Evolutionary conservation across 768 basidiomycete species (phyloP), one percentile per base, ranked within the genome.

Genomic region (Austroboletus eburneus): DNA sequence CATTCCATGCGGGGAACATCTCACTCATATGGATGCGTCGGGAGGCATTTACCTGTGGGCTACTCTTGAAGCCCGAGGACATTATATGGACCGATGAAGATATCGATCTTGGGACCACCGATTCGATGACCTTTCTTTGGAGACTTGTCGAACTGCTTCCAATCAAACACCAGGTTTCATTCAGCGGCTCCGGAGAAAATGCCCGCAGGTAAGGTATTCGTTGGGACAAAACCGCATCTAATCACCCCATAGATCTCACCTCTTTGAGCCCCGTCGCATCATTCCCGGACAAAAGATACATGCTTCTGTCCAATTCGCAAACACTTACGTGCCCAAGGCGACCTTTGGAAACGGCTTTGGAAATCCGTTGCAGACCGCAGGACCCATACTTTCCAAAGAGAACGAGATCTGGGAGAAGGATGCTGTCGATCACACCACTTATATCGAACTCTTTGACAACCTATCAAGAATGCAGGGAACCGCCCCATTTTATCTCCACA

Each of bases 11-110:
- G 14, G 55, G 55, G 9, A 54, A 51, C 13, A 38, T 57, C 18
- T 50, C 62, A 7, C 44, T 64, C 2, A 39, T 58, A 21, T 67
- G 66, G 66, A 67, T 67, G 66, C 54, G 57, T 37, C 54, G 48
- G 14, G 63, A 67, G 43, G 66, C 66, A 4, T 22, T 42, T 10
- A 38, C 30, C 1, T 50, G 46, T 16, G 66, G 66, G 13, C 55
- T 67, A 6, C 39, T 41, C 9, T 48, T 67, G 33, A 56, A 52
- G 29, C 52, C 55, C 12, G 48, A 42, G 20, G 45, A 55, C 17
- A 24, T 51, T 29, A 43, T 57, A 34, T 57, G 55, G 55, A 55
- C 47, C 4, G 52, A 54, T 20, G 52, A 49, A 21, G 55, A 57
- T 33, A 23, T 57, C 5, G 53, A 57, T 29, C 38, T 46, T 16